Base-by-base conservation (phyloP, 2,329 filamentous ascomycete species). In the Colletotrichum gigasporum region DNA sequence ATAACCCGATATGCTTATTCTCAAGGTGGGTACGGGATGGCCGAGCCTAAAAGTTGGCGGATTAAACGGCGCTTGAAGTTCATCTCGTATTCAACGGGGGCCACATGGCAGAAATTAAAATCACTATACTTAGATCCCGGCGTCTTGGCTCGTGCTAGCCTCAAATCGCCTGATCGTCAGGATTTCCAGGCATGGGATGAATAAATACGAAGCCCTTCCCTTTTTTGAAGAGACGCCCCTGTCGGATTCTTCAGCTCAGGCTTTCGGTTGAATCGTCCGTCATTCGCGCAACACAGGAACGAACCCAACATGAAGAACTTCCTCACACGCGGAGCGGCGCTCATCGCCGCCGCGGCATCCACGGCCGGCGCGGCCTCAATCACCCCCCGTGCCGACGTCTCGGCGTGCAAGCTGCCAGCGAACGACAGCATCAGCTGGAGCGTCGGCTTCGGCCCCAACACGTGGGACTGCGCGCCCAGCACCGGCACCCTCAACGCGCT, bases 401-500 rank as follows among this genome's bases (percentile, higher is more conserved):
- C 61, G n/a, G 41, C 32, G 1, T 70, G 69, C 54, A 69, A 69
- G 35, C 65, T 76, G 2, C 66, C 69, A 1, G 73, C 73, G 4
- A 54, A 66, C 18, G 60, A 66, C 18, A 55, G 64, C 47, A 69
- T 72, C 5, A 69, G 70, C 42, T 68, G 73, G 5, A 76, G 74
- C 65, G 48, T 67, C 3, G 75, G 75, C 0, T 76, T 76, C 63
- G 70, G 69, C 6, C 70, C 68, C 57, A 52, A 69, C 7, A n/a
- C n/a, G n/a, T 28, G 65, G 9, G 69, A 75, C 56, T 78, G 75
- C 56, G 73, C 74, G 2, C 70, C 75, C 1, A 73, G 72, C 54
- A 71, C 67, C 1, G 76, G 76, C 8, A 71, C 70, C 0, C 65
- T 77, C 2, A 67, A 57, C 9, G 74, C 70, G 14, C 72, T 69